These are phyloP conservation scores for Ophiorrhiza pumila DNA, from an alignment of 257 asterid genomes.

Conservation along the genomic window DNA sequence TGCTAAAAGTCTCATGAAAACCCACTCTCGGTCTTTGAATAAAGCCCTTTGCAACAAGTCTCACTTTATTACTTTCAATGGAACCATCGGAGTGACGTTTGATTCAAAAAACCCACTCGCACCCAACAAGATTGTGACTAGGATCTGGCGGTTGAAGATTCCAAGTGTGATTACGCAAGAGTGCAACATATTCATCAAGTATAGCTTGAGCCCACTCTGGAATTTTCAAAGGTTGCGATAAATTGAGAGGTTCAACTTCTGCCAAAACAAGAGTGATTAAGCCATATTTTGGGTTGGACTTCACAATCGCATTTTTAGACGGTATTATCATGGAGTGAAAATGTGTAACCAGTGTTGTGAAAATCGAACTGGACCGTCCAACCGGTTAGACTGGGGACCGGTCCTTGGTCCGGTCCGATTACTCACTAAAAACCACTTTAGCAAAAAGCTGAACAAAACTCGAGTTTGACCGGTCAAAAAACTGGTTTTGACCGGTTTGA, in stretches of 20 bases:
- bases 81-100: slow-evolving; percentile 10
- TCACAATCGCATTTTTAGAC: too few relatives aligned
- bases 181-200: background rate
- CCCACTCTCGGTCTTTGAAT: background rate
- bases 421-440: too few relatives aligned
- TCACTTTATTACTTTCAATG: slow-evolving; percentile 10
- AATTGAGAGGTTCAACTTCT: background rate
- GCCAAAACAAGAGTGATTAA: too few relatives aligned
- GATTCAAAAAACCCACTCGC: slow-evolving; percentile 6
- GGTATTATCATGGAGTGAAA: too few relatives aligned
- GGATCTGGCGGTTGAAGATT: background rate
- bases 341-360: too few relatives aligned
- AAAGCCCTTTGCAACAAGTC: slow-evolving; percentile 7
- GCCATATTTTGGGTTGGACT: too few relatives aligned
- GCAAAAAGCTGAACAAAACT: too few relatives aligned
- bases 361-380: too few relatives aligned
- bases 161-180: background rate
- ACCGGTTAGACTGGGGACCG: too few relatives aligned
- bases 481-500: too few relatives aligned
- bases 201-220: background rate
- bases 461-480: too few relatives aligned
- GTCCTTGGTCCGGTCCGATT: too few relatives aligned
- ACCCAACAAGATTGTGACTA: background rate
- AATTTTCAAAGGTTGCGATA: background rate
- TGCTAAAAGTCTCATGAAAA: slow-evolving; percentile 11